Conservation (phyloP, 495 filamentous ascomycete species). For the Sordaria brevicollis region DNA sequence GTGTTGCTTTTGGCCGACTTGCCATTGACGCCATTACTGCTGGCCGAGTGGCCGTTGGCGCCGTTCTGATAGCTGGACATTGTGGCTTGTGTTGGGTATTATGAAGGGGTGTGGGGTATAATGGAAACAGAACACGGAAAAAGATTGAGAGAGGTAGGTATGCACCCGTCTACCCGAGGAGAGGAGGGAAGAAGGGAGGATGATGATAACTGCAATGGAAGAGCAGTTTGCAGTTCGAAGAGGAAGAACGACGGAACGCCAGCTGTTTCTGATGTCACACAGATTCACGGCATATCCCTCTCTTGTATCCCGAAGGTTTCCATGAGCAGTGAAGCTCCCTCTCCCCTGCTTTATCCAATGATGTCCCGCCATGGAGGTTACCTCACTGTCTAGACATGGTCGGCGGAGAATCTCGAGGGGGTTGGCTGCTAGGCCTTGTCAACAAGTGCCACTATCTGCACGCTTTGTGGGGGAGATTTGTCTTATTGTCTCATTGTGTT, state of each 20-base stretch:
- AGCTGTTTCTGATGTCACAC: neutral
- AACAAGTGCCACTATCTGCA: neutral
- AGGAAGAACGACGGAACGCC: neutral
- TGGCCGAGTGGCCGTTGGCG: neutral
- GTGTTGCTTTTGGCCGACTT: neutral
- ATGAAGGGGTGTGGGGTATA: neutral
- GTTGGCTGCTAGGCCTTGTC: neutral
- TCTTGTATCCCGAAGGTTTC: neutral
- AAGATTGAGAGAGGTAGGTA: neutral
- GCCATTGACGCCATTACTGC: neutral
- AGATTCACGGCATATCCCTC: neutral
- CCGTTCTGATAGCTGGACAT: slow-evolving; percentile 9
- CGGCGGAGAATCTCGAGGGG: neutral
- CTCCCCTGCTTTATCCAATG: neutral
- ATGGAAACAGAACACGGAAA: neutral
- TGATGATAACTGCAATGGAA: neutral
- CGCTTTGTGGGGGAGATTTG: neutral
- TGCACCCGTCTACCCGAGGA: neutral
- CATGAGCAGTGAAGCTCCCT: neutral
- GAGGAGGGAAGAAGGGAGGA: neutral
- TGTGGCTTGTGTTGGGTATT: neutral
- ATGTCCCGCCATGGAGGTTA: neutral
- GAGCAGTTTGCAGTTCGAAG: neutral
- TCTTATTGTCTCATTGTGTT: neutral
- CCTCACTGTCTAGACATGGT: neutral